Percentiles rank a stretch among this genome's conserved stretches.
phyloP scores from a whole-genome alignment of 495 filamentous ascomycete genomes.

The Penicillium fimorum region DNA sequence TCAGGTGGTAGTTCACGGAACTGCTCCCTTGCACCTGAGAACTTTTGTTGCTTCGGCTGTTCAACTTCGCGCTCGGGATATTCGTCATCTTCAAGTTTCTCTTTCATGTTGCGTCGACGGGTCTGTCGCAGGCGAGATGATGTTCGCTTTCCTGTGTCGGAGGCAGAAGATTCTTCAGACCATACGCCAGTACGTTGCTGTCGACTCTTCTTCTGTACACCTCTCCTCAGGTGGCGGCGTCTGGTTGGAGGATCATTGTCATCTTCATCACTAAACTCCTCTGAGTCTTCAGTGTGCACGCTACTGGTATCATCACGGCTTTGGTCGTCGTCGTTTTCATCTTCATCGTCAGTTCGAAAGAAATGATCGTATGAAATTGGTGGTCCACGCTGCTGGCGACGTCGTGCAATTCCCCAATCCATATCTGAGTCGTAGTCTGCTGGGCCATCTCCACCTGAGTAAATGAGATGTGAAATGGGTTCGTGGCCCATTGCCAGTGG shows the following conservation, averaged over 20 bases:
- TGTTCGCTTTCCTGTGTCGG: constrained; percentile 17
- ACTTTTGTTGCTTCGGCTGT: constrained; percentile 50
- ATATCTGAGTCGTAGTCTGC: constrained; percentile 6
- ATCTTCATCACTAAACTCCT: constrained; percentile 1
- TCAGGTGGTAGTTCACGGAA: constrained; percentile 57
- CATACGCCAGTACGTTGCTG: neutral
- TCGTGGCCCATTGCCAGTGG: constrained; percentile 4
- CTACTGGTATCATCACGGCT: neutral
- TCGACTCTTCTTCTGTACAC: neutral
- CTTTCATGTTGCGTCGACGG: constrained; percentile 57
- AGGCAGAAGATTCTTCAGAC: constrained; percentile 15
- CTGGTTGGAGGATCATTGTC: neutral
- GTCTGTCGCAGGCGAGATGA: constrained; percentile 32
- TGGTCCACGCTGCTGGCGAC: neutral
- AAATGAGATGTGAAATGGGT: neutral
- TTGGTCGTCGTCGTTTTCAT: neutral
- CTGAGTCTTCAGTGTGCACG: neutral
- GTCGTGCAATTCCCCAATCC: constrained; percentile 1
- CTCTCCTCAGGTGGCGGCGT: constrained; percentile 6
- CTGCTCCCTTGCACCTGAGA: constrained; percentile 61
- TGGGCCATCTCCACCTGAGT: constrained; percentile 11
- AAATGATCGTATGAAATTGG: neutral
- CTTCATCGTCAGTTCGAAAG: neutral
- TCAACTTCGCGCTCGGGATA: constrained; percentile 56
- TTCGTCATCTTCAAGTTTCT: constrained; percentile 65